Base-by-base conservation (phyloP, 1,284 basidiomycete genomes). In the Trichosporon ovoides region DNA sequence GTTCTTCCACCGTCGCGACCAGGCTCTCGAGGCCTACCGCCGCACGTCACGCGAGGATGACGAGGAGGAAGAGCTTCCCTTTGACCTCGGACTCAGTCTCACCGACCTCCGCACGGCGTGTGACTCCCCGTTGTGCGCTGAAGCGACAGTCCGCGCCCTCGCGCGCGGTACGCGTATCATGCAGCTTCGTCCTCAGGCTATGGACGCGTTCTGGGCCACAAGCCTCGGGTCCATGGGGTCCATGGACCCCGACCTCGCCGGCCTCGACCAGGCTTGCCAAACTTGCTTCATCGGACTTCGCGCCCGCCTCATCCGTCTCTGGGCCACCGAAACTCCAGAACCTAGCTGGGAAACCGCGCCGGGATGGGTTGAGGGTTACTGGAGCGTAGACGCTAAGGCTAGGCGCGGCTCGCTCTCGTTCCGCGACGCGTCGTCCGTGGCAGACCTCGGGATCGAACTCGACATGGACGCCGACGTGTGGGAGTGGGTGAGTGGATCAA, bases 1-100 rank as follows among this genome's bases (percentile, higher is more conserved):
- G 49, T 51, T 51, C 34, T 51, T 51, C 49, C 49, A 48, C 43
- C 43, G 43, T 22, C 43, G 43, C 28, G 43, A 48, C 43, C 43
- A 48, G 24, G 43, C 43, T 3, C 43, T 48, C 24, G 43, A 28
- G 16, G 43, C 43, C 2, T 48, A 48, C 24, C 43, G 43, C 43
- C 43, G 24, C 28, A 31, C 5, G 28, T 9, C 9, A 9, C 4
- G 28, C 12, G 24, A 11, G 14, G 28, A 48, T 10, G 16, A 37
- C 35, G 35, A 37, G 13, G 35, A 37, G 5, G 35, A 37, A 13
- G 35, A 37, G 35, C 13, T 14, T 12, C 13, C 35, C 6, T 48
- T n/a, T 22, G 43, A 48, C 43, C 43, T 48, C 14, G 43, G 43
- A 3, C 43, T 48, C 22, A n/a, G 14, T 16, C 24, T 16, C 11